Evolutionary conservation across 2,329 filamentous ascomycete species (phyloP), one percentile per base, ranked within the genome.

Genomic region (Pseudogymnoascus sp.): DNA sequence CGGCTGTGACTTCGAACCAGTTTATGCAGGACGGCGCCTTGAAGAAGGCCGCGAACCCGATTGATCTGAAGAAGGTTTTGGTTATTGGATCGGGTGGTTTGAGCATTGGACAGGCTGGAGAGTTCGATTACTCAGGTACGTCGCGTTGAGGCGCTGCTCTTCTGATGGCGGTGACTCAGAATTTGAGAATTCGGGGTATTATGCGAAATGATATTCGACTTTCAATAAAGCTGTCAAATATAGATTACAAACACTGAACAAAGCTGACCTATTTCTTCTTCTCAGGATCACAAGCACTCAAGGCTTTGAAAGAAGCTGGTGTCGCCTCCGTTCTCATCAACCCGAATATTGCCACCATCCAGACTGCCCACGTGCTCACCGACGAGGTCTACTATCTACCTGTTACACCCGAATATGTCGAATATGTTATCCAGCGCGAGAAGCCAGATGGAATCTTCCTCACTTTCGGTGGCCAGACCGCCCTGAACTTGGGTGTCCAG

Each of bases 301-400:
- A 98, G 80, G 95, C 95, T 41, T 83, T 99, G 67, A 98, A 96
- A 79, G 93, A 98, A 80, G 93, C 93, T 68, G 92, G 92, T 67
- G 90, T 98, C 66, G 80, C 88, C 70, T 96, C 93, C 8, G 90
- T 98, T 63, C 86, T 98, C 69, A 93, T 98, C 77, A 98, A 98
- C 79, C 93, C 93, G 73, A 98, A 98, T 77, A 98, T 98, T 76
- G 93, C 93, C 66, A 98, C 95, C 65, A 98, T 98, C 74, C 93
- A 98, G 80, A 98, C 93, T 71, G 92, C 96, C 77, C 93, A 98
- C 83, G 88, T 89, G 73, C 89, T 98, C 75, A 92, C 92, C 74
- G 93, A 98, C 75, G 93, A 98, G 80, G 90, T 98, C 73, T 98
- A 98, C 83, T 98, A 97, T 79, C 88, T 98, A 39, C 95, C 95